These are phyloP conservation scores for Phytopythium montanum DNA, from an alignment of 352 stramenopile species.

Conservation along the genomic window DNA sequence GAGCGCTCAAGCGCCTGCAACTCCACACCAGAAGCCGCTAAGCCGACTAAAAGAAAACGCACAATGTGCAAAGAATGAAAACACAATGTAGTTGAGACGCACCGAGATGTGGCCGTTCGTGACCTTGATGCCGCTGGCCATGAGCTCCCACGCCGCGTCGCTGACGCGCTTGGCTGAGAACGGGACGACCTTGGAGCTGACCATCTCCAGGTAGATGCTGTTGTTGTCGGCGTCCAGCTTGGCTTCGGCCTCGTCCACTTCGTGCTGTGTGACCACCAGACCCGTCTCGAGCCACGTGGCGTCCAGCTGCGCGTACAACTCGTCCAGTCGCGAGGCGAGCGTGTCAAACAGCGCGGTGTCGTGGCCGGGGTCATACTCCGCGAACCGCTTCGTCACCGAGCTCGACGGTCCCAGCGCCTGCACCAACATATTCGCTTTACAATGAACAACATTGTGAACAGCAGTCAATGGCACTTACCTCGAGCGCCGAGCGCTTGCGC, in stretches of 20 bases:
- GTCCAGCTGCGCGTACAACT: conserved; percentile 14
- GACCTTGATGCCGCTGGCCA: conserved; percentile 1
- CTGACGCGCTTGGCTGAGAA: conserved; percentile 12
- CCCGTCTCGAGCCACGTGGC: conserved; percentile 13
- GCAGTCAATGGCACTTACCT: neutral
- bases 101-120: conserved; percentile 11
- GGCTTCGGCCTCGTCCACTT: conserved; percentile 13
- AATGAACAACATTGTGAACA: neutral
- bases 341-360: conserved; percentile 6
- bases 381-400: conserved; percentile 4
- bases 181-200: conserved; percentile 16
- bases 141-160: conserved; percentile 12
- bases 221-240: conserved; percentile 11
- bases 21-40: neutral
- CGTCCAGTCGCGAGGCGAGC: conserved; percentile 8
- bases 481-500: conserved; percentile 15
- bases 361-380: neutral
- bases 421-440: neutral
- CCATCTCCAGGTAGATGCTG: conserved; percentile 16
- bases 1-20: conserved; percentile 18
- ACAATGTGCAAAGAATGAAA: neutral
- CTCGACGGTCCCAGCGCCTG: neutral
- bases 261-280: conserved; percentile 2
- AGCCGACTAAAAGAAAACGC: neutral
- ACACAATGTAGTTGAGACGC: no score